These are phyloP conservation scores for Glonium stellatum DNA, from an alignment of 495 filamentous ascomycete species.

Conservation along the genomic window DNA sequence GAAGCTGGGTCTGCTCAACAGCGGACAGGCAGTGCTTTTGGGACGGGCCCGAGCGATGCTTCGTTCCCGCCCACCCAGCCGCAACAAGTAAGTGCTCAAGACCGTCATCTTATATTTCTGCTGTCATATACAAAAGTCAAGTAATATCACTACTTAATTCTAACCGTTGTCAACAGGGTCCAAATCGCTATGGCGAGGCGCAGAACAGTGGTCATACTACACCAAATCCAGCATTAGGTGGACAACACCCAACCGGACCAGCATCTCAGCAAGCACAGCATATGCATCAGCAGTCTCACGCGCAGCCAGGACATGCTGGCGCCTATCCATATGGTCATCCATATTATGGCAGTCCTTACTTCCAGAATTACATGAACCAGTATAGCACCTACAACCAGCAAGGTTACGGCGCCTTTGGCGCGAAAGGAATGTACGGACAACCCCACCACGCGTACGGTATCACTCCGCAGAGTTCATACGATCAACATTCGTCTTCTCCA, in stretches of 20 bases:
- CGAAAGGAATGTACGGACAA: conserved; percentile 75
- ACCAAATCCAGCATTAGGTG: conserved; percentile 70
- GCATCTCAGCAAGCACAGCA: conserved; percentile 52
- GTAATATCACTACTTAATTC: too few species aligned
- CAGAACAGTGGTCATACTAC: conserved; percentile 83
- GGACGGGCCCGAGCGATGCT: conserved; percentile 62
- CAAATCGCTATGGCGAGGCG: conserved; percentile 68
- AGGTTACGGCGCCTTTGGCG: conserved; percentile 49
- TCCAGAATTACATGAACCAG: conserved; percentile 72
- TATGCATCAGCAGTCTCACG: conserved; percentile 56
- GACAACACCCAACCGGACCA: conserved; percentile 51
- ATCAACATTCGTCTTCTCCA: conserved; percentile 67
- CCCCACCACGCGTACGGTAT: conserved; percentile 69
- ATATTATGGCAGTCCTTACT: conserved; percentile 77
- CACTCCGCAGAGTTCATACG: conserved; percentile 64
- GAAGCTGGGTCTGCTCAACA: conserved; percentile 65
- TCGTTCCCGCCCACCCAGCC: conserved; percentile 44
- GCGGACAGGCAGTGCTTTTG: conserved; percentile 67
- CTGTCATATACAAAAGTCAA: too few species aligned
- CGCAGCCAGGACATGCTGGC: conserved; percentile 40
- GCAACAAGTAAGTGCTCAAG: conserved; percentile 34
- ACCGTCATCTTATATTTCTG: too few species aligned
- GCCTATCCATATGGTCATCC: conserved; percentile 64
- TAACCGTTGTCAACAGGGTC: conserved; percentile 43
- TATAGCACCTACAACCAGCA: conserved; percentile 57